These are phyloP conservation scores for Aciculoconidium aculeatum DNA, from an alignment of 805 yeast genomes.

Conservation along the genomic window DNA sequence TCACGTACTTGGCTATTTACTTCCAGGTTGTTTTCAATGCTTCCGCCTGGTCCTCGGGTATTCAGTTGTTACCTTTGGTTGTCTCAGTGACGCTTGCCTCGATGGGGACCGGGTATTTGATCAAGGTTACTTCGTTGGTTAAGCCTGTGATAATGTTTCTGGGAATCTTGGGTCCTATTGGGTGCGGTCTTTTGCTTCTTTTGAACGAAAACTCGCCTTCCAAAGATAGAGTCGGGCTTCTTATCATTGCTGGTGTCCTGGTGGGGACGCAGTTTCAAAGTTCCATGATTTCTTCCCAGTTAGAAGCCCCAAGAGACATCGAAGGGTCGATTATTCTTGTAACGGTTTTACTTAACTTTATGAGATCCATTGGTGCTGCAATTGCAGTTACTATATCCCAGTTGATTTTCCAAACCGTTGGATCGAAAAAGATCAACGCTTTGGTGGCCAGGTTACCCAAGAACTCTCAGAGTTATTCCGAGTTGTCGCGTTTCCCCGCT, in stretches of 20 bases:
- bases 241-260: constrained; percentile 42
- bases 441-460: constrained; percentile 9
- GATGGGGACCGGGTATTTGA: constrained; percentile 29
- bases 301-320: constrained; percentile 27
- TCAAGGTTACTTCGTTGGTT: constrained; percentile 34
- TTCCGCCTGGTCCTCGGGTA: constrained; percentile 41
- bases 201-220: constrained; percentile 32
- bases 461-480: constrained; percentile 8
- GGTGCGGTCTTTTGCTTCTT: constrained; percentile 40
- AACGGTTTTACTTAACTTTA: constrained; percentile 27
- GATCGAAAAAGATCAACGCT: constrained; percentile 11
- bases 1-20: constrained; percentile 35
- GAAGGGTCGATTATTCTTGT: constrained; percentile 30
- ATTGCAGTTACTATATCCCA: constrained; percentile 26
- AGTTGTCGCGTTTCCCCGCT: constrained; percentile 10
- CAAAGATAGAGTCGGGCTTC: constrained; percentile 37
- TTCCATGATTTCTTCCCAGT: constrained; percentile 27
- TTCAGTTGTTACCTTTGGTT: constrained; percentile 39
- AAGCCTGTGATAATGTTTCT: constrained; percentile 36
- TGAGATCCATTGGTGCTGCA: constrained; percentile 26
- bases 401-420: constrained; percentile 19
- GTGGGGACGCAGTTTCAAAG: constrained; percentile 40
- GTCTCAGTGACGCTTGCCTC: constrained; percentile 35
- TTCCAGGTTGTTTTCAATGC: constrained; percentile 43
- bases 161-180: constrained; percentile 32